Percentiles rank a stretch among this genome's conserved stretches.
Conservation (phyloP, 306 rosid genomes). For the Mimosa pudica region DNA sequence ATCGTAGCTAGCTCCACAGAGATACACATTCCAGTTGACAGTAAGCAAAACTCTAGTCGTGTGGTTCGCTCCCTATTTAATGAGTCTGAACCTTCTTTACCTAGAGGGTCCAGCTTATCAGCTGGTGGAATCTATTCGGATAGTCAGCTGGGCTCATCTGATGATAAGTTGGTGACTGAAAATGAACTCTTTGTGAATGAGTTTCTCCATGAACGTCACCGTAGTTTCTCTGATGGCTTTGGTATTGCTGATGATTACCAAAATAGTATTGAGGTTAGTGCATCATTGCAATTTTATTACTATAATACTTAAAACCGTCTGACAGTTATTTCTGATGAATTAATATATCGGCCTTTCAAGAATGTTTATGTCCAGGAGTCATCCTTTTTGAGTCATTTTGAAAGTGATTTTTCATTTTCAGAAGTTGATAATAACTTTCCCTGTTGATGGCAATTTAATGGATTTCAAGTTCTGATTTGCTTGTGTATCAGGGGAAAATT, state of each 20-base stretch:
- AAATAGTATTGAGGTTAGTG: slow-evolving; percentile 63
- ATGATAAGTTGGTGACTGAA: slow-evolving; percentile 53
- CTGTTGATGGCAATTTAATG: not conserved
- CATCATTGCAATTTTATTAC: slow-evolving; percentile 20
- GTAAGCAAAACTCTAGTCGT: slow-evolving; percentile 40
- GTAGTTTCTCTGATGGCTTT: slow-evolving; percentile 49
- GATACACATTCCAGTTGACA: slow-evolving; percentile 39
- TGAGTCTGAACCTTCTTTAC: slow-evolving; percentile 45
- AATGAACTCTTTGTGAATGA: slow-evolving; percentile 84
- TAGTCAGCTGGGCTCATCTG: slow-evolving; percentile 44
- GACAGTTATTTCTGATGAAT: slow-evolving; percentile 12
- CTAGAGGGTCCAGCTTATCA: slow-evolving; percentile 40
- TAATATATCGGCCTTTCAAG: not conserved
- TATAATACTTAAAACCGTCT: not conserved
- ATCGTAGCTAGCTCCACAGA: slow-evolving; percentile 46
- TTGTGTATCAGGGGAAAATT: slow-evolving; percentile 64
- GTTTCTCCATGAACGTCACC: slow-evolving; percentile 66
- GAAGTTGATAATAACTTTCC: not conserved
- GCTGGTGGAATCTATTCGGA: slow-evolving; percentile 42
- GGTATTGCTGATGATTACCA: slow-evolving; percentile 51
- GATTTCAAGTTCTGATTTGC: slow-evolving; percentile 16
- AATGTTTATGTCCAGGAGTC: not conserved
- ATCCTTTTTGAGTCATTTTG: not conserved
- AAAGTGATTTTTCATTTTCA: not conserved
- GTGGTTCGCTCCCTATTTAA: slow-evolving; percentile 83